Evolutionary conservation across 768 basidiomycete genomes (phyloP).

Genomic region (Pilatotrama ljubarskyi): DNA sequence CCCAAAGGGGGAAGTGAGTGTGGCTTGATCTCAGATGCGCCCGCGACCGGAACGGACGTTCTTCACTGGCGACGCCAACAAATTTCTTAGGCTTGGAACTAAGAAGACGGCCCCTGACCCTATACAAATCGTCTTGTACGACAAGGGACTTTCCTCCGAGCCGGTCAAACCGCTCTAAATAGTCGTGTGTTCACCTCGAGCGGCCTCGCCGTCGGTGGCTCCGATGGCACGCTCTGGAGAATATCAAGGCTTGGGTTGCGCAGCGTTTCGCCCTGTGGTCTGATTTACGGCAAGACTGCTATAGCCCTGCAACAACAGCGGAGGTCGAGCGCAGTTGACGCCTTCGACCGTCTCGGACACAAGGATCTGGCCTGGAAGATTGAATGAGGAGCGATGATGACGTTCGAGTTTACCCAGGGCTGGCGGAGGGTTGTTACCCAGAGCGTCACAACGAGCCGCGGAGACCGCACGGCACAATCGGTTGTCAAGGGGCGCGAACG

Average conservation of each 20-base stretch:
- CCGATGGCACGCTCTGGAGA: neutral
- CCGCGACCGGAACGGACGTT: conserved; percentile 9
- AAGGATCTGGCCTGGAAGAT: conserved; percentile 14
- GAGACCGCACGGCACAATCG: conserved; percentile 14
- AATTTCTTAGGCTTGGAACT: conserved; percentile 1
- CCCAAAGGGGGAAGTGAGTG: neutral
- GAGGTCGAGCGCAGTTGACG: too few species aligned
- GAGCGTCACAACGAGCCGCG: conserved; percentile 13
- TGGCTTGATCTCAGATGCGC: conserved; percentile 3
- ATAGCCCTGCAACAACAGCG: neutral
- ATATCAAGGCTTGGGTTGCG: neutral
- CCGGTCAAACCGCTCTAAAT: neutral
- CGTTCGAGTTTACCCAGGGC: conserved; percentile 18
- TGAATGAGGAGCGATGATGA: conserved; percentile 6
- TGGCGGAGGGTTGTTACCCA: conserved; percentile 4
- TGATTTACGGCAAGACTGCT: neutral
- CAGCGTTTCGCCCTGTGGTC: too few species aligned
- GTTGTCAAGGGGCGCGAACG: conserved; percentile 13
- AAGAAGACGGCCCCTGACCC: neutral
- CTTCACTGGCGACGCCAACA: conserved; percentile 1
- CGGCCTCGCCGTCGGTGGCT: neutral
- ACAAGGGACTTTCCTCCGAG: neutral
- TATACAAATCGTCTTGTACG: neutral
- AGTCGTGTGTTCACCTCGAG: neutral
- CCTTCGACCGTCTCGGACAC: neutral